Conservation (phyloP, 176 grass and related monocot genomes). For the Phoenix dactylifera region DNA sequence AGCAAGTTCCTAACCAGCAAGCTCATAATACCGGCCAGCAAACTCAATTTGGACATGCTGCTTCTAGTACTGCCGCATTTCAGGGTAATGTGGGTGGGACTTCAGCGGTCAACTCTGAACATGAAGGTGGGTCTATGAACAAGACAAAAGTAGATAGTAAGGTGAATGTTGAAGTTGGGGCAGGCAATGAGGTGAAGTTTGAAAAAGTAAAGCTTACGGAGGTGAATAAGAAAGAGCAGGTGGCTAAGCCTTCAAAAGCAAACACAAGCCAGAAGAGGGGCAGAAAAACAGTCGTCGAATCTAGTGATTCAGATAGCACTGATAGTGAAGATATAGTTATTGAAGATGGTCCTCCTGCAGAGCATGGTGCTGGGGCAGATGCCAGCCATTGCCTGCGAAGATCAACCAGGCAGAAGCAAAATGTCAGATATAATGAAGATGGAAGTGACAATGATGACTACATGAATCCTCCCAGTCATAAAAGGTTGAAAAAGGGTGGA, state of each 20-base stretch:
- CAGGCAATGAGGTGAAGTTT: slow-evolving; percentile 37
- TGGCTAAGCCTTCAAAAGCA: slow-evolving; percentile 6
- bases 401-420: slow-evolving; percentile 58
- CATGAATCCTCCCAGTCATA: slow-evolving; percentile 17
- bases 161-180: slow-evolving; percentile 2
- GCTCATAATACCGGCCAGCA: background rate
- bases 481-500: slow-evolving; percentile 31
- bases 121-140: background rate
- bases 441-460: slow-evolving; percentile 9
- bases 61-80: background rate
- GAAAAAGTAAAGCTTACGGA: background rate
- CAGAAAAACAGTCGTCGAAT: slow-evolving; percentile 36
- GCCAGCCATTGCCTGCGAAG: slow-evolving; percentile 29
- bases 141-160: background rate
- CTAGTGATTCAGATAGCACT: slow-evolving; percentile 37
- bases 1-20: too few relatives aligned
- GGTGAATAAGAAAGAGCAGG: slow-evolving; percentile 5
- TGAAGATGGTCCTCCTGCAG: slow-evolving; percentile 19
- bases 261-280: slow-evolving; percentile 47
- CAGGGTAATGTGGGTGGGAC: background rate
- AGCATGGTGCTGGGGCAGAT: slow-evolving; percentile 11
- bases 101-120: background rate
- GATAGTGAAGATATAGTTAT: slow-evolving; percentile 31
- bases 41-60: slow-evolving; percentile 24
- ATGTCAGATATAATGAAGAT: slow-evolving; percentile 63